Base-by-base conservation (phyloP, 2,329 filamentous ascomycete genomes). In the Fusarium bactridioides region DNA sequence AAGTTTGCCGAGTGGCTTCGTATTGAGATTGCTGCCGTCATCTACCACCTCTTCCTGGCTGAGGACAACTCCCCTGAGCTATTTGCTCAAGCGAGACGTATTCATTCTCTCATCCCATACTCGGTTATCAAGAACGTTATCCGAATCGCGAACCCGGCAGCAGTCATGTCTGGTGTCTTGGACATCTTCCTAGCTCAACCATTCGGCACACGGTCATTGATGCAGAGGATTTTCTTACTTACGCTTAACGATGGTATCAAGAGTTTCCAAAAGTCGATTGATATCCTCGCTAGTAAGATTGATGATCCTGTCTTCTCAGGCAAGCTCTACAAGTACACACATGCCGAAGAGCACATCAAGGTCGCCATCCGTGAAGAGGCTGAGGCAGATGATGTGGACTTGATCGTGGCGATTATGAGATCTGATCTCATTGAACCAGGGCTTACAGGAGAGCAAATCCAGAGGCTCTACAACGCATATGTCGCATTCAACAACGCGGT, bases 1-100 rank as follows among this genome's bases (percentile, higher is more conserved):
- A 99, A 98, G 80, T 98, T 99, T 79, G 95, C 95, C 23, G 96
- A 99, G 81, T 99, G 96, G 96, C 85, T 98, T 56, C 92, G 96
- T 43, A 99, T 99, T 78, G 96, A 99, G 83, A 92, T 99, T 54
- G 96, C 96, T 29, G 96, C 96, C 44, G 98, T 96, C 27, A 90
- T 98, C 66, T 99, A 99, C 79, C 96, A 99, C 81, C 86, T 99
- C 38, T 99, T 99, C 86, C 87, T 99, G 48, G 96, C 96, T 10
- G 96, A 99, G 81, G 96, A 99, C 83, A 99, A 99, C 81, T 98
- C 95, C 1, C 95, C 96, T 2, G 96, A 99, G 79, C 83, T 99
- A 35, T 98, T 98, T 80, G 94, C 94, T 1, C 96, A 99, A 82
- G 91, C 93, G 9, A 97, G 95, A 83, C 90, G 93, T 68, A 98